phyloP scores from a whole-genome alignment of 23 red algal species.

The Gracilaria domingensis region DNA sequence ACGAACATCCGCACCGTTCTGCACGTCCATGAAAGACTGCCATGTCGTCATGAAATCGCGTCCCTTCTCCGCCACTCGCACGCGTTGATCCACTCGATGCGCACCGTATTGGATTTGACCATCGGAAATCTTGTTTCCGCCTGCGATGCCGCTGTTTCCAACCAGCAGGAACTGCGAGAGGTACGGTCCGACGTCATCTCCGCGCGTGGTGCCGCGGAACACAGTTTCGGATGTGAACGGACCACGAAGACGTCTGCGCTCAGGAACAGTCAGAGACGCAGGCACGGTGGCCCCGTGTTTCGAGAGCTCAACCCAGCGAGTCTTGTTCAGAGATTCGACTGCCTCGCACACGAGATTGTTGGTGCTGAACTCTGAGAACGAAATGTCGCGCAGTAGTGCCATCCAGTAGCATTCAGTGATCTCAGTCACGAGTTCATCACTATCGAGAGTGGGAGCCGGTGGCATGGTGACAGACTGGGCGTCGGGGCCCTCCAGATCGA shows the following conservation, averaged over 20 bases:
- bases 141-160: slow-evolving; percentile 18
- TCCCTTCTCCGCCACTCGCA: slow-evolving; percentile 22
- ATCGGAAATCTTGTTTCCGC: neutral
- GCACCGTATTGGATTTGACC: slow-evolving; percentile 65
- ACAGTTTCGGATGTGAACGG: neutral
- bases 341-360: slow-evolving; percentile 10
- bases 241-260: slow-evolving; percentile 15
- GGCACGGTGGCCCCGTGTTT: neutral
- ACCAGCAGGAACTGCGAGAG: slow-evolving; percentile 73
- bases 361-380: slow-evolving; percentile 22
- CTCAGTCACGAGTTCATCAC: slow-evolving; percentile 39
- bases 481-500: slow-evolving; percentile 68
- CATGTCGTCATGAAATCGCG: slow-evolving; percentile 72
- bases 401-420: slow-evolving; percentile 73
- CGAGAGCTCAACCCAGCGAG: slow-evolving; percentile 35
- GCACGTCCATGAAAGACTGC: slow-evolving; percentile 50
- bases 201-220: slow-evolving; percentile 46
- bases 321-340: slow-evolving; percentile 28
- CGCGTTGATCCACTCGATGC: slow-evolving; percentile 37
- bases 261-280: neutral
- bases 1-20: slow-evolving; percentile 71
- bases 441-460: slow-evolving; percentile 54
- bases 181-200: slow-evolving; percentile 61
- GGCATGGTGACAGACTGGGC: slow-evolving; percentile 76
- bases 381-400: slow-evolving; percentile 58